Evolutionary conservation across 352 stramenopile genomes (phyloP), one percentile per base, ranked within the genome.

Genomic region (Halophytophthora batemanensis): DNA sequence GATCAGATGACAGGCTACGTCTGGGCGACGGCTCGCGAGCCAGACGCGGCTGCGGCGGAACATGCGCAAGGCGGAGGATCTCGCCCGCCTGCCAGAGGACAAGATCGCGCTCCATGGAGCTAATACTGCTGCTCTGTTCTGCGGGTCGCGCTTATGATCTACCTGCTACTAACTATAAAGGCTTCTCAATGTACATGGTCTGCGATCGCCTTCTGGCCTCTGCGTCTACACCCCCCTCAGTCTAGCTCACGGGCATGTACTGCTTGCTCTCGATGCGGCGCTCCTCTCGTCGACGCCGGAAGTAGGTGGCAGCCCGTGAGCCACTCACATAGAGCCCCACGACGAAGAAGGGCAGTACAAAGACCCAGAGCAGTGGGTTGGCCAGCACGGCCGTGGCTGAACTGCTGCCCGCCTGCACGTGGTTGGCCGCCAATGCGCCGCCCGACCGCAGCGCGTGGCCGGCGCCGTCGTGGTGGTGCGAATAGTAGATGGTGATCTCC

Each of bases 291-390:
- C 75, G 75, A 4, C 78, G 75, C 10, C 75, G 74, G 18, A 83
- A 8, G 42, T 80, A 85, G 23, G 66, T 69, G 14, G 71, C 38
- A 8, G 59, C 52, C 19, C 71, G 54, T 12, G 66, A 68, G 50
- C 71, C 46, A 25, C 64, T 73, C 33, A 79, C 74, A 60, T 80
- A 86, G 21, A 87, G 42, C 1, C 78, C 78, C 47, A 89, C 59
- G 39, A 53, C 72, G 49, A 86, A 80, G 56, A 89, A 89, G 12
- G 78, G 78, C 37, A 89, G 54, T 43, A 86, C 66, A 1, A 79
- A 50, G 1, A 74, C 51, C 73, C 76, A 87, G 46, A 76, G 74
- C 21, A 76, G 41, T 19, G 66, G 68, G 37, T 64, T 61, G 1
- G n/a, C 56, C 33, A 63, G 38, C 43, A 50, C 59, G 35, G 43